Evolutionary conservation across 2,329 filamentous ascomycete genomes (phyloP).

Genomic region (Fusarium beomiforme): DNA sequence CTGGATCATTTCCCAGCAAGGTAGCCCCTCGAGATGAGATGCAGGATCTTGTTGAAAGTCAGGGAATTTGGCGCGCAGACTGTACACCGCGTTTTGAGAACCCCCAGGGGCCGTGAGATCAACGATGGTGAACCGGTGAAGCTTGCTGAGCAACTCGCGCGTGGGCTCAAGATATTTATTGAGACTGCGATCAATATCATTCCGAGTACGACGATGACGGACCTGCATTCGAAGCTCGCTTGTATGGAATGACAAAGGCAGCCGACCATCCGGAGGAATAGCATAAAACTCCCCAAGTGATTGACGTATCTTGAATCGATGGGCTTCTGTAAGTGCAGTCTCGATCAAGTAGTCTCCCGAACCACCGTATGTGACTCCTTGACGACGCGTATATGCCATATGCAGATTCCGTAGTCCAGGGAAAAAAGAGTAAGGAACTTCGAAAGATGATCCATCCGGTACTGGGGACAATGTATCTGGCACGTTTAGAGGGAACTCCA

Average conservation of each 20-base stretch:
- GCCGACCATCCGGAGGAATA: neutral
- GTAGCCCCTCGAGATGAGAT: neutral
- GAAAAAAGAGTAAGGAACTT: neutral
- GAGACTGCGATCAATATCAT: neutral
- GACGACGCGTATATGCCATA: neutral
- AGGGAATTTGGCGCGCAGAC: accelerated
- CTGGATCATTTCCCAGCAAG: neutral
- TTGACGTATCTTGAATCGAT: neutral
- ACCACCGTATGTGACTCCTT: neutral
- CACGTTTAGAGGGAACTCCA: neutral
- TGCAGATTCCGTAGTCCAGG: neutral
- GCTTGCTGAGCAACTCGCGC: neutral
- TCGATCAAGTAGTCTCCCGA: neutral
- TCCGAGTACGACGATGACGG: neutral
- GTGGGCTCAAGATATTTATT: neutral
- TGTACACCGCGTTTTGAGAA: neutral
- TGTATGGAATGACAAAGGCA: neutral
- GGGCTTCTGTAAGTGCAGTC: neutral
- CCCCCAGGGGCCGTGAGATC: neutral
- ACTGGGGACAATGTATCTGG: neutral
- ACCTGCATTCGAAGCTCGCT: neutral
- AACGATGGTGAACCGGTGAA: neutral
- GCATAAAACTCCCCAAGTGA: neutral
- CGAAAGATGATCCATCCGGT: neutral
- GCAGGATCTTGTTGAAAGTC: neutral